A percentile compares a stretch with the other conserved stretches of the same genome.
These are phyloP conservation scores for Calcarisporium arbuscula DNA, from an alignment of 2,329 filamentous ascomycete species.

Conservation along the genomic window DNA sequence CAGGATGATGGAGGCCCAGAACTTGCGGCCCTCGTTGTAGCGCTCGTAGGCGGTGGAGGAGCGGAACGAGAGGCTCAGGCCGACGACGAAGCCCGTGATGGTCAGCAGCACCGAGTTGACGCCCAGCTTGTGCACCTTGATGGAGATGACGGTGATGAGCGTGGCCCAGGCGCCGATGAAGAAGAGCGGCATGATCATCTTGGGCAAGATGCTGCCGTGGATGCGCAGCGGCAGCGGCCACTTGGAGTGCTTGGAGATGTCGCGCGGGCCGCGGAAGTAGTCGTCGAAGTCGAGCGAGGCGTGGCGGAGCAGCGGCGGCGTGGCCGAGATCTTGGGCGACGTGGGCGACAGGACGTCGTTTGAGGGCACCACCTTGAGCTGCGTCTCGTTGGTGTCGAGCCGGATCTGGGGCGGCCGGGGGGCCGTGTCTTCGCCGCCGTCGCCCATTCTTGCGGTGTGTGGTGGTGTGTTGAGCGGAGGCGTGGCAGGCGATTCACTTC, in stretches of 20 bases:
- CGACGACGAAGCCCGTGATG: conserved; percentile 75
- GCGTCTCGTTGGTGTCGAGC: too few relatives aligned
- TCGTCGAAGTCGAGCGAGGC: conserved; percentile 47
- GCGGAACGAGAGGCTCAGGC: conserved; percentile 71
- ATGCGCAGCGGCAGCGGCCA: conserved; percentile 70
- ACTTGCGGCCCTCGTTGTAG: conserved; percentile 58
- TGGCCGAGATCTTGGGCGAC: conserved; percentile 18
- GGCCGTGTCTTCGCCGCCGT: too few relatives aligned
- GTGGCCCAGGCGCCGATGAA: conserved; percentile 61
- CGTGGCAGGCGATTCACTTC: too few relatives aligned
- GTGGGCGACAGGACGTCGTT: conserved; percentile 24
- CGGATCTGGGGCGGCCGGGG: too few relatives aligned
- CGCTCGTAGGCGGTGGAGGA: conserved; percentile 73
- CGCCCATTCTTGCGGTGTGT: too few relatives aligned
- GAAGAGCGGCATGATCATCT: conserved; percentile 63
- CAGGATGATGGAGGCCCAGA: conserved; percentile 54
- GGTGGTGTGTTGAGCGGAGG: too few relatives aligned
- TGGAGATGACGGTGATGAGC: conserved; percentile 51
- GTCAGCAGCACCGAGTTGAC: conserved; percentile 52
- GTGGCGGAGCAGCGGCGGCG: conserved; percentile 21
- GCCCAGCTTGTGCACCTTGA: conserved; percentile 31
- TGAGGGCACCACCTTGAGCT: too few relatives aligned
- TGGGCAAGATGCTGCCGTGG: conserved; percentile 68
- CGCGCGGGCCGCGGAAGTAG: conserved; percentile 60
- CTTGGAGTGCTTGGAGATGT: conserved; percentile 68